These are phyloP conservation scores for Leptographium wingfieldii DNA, from an alignment of 2,329 filamentous ascomycete genomes.

Conservation along the genomic window DNA sequence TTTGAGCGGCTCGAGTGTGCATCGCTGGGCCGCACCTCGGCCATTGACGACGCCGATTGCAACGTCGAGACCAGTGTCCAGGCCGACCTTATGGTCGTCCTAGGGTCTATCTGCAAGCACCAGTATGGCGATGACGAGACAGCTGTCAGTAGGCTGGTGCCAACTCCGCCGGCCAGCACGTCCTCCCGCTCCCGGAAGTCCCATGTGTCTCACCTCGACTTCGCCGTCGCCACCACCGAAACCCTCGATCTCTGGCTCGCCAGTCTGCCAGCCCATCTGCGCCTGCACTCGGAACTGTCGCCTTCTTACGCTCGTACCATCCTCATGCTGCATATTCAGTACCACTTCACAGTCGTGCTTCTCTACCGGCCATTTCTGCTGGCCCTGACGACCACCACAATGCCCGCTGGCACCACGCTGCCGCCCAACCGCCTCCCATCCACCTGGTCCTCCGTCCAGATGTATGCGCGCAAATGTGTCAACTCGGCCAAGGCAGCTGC, in stretches of 20 bases:
- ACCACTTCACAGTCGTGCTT: conserved; percentile 16
- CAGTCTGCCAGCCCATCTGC: conserved; percentile 10
- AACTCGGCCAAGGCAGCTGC: conserved; percentile 9
- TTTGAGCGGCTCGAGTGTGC: conserved; percentile 21
- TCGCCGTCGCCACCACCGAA: conserved; percentile 4
- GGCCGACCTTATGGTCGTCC: conserved; percentile 14
- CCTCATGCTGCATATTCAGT: conserved; percentile 16
- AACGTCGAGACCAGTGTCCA: conserved; percentile 15
- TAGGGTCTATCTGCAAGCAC: conserved; percentile 17
- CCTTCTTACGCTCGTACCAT: conserved; percentile 14
- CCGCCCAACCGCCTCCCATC: not conserved
- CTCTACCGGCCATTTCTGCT: conserved; percentile 18
- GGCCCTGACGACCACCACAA: conserved; percentile 4
- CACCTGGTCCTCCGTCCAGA: not conserved
- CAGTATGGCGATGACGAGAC: conserved; percentile 12
- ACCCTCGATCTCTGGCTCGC: conserved; percentile 8
- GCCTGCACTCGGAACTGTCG: conserved; percentile 6
- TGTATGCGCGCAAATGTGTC: conserved; percentile 6
- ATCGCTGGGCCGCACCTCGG: conserved; percentile 18
- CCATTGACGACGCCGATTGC: conserved; percentile 19
- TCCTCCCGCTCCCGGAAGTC: no score
- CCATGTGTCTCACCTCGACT: not conserved
- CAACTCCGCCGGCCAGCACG: no score
- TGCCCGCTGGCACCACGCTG: not conserved
- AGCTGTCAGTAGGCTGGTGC: not conserved